Evolutionary conservation across 2,329 filamentous ascomycete species (phyloP).

Genomic region (Didymella pomorum): DNA sequence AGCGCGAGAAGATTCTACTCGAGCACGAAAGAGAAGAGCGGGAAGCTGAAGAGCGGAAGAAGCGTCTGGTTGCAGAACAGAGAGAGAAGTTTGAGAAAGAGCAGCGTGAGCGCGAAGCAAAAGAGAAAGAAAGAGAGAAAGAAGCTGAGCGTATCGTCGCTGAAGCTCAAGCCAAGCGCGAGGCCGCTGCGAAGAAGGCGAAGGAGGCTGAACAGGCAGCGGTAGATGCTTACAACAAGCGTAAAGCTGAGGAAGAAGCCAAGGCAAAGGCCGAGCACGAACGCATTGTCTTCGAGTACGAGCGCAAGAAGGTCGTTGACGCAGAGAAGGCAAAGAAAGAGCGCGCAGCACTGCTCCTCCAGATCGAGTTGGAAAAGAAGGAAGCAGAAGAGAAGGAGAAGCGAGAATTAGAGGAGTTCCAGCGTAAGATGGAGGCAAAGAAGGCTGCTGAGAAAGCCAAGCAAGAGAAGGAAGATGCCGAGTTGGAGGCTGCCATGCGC

Average conservation of each 20-base stretch:
- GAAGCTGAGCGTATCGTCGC: constrained; percentile 33
- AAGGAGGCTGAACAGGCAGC: constrained; percentile 44
- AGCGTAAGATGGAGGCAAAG: constrained; percentile 52
- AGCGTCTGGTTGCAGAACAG: constrained; percentile 46
- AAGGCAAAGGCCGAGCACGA: constrained; percentile 43
- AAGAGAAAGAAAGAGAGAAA: constrained; percentile 11
- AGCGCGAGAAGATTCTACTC: constrained; percentile 23
- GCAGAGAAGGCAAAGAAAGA: constrained; percentile 49
- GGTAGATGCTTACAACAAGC: constrained; percentile 46
- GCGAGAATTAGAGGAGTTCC: constrained; percentile 53
- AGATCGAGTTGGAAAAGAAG: constrained; percentile 53
- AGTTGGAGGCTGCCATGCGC: constrained; percentile 57
- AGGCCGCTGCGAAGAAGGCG: constrained; percentile 33
- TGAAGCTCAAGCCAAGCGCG: constrained; percentile 39
- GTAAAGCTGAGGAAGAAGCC: constrained; percentile 44
- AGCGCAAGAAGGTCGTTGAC: constrained; percentile 48
- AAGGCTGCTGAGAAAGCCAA: constrained; percentile 53
- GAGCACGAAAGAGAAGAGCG: constrained; percentile 24
- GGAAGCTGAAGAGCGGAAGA: constrained; percentile 34
- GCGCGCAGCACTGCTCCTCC: constrained; percentile 49
- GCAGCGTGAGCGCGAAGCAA: constrained; percentile 31
- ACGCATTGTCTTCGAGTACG: constrained; percentile 48
- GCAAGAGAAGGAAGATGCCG: constrained; percentile 51
- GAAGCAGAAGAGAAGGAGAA: constrained; percentile 53
- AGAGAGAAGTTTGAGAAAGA: constrained; percentile 41